Evolutionary conservation across 371 early-diverging fungal genomes (phyloP).

Genomic region (Apophysomyces ossiformis): DNA sequence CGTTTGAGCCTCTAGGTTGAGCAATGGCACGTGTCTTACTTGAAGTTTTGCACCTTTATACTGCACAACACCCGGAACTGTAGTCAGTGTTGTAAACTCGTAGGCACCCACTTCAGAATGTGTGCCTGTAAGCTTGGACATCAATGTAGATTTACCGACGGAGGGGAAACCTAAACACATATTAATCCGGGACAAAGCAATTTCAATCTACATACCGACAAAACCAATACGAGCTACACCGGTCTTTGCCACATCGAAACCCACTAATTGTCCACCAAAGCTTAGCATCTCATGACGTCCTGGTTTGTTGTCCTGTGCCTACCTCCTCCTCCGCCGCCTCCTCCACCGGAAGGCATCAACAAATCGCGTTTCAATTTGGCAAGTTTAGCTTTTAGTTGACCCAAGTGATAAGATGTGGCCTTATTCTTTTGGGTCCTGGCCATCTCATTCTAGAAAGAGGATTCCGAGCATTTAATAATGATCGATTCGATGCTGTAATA

Average conservation of each 20-base stretch:
- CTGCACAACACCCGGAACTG: conserved; percentile 95
- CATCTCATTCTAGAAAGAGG: conserved; percentile 58
- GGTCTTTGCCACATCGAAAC: conserved; percentile 97
- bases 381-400: conserved; percentile 98
- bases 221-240: conserved; percentile 97
- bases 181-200: background rate
- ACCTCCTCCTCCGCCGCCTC: conserved; percentile 79
- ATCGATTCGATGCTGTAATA: conserved; percentile 17
- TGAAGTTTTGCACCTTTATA: conserved; percentile 98
- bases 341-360: conserved; percentile 81
- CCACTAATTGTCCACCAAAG: conserved; percentile 57
- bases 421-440: conserved; percentile 80
- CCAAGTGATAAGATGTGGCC: conserved; percentile 98
- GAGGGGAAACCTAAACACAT: conserved; percentile 94
- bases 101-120: conserved; percentile 96
- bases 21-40: conserved; percentile 22
- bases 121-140: conserved; percentile 98
- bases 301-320: conserved; percentile 1
- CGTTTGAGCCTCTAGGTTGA: background rate
- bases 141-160: conserved; percentile 97
- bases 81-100: conserved; percentile 99
- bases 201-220: conserved; percentile 54
- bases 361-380: conserved; percentile 96
- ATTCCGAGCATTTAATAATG: background rate
- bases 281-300: background rate